Percentiles rank a stretch among this genome's conserved stretches.
phyloP scores from a whole-genome alignment of 2,329 filamentous ascomycete species.

The Penicillium sclerotiorum region DNA sequence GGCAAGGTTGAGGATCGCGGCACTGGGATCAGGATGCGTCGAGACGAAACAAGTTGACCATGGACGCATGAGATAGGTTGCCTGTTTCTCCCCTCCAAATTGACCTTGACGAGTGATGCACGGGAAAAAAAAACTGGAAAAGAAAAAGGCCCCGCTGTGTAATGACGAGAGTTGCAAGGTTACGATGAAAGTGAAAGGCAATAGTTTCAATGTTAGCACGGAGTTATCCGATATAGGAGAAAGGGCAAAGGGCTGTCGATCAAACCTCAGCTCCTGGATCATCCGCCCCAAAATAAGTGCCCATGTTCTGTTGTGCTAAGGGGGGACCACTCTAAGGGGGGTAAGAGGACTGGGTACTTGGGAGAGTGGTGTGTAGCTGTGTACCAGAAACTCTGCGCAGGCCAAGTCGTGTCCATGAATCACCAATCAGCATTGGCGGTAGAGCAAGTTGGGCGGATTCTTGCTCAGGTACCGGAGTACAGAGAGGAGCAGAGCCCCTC shows the following conservation, averaged over 20 bases:
- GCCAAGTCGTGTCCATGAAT: neutral
- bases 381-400: neutral
- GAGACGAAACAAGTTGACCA: neutral
- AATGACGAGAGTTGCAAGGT: constrained; percentile 4
- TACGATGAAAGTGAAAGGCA: neutral
- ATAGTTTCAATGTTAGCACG: constrained; percentile 1
- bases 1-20: constrained; percentile 7
- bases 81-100: constrained; percentile 12
- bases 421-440: too few species aligned
- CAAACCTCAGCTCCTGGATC: neutral
- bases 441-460: neutral
- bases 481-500: neutral
- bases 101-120: neutral
- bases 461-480: constrained; percentile 4
- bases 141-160: constrained; percentile 6
- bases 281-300: too few species aligned
- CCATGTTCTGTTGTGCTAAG: too few species aligned
- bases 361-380: too few species aligned
- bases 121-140: neutral
- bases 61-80: constrained; percentile 25
- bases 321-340: too few species aligned
- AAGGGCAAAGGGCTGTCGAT: neutral
- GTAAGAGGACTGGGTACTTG: too few species aligned
- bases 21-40: too few species aligned
- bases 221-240: constrained; percentile 5